These are phyloP conservation scores for Clitopilus hobsonii DNA, from an alignment of 768 basidiomycete species.

Conservation along the genomic window DNA sequence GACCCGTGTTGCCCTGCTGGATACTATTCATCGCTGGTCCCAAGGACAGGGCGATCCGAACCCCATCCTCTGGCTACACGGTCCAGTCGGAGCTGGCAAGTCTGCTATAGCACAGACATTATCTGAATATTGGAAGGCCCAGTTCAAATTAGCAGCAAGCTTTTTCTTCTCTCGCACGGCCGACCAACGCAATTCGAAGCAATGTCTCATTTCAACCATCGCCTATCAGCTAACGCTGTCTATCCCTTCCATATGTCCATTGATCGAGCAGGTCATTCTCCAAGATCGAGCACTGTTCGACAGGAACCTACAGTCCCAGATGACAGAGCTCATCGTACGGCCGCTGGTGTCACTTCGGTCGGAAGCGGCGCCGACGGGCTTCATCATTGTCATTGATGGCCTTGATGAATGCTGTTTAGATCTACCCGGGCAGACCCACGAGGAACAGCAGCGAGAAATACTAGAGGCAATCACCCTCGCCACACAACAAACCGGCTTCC, in stretches of 20 bases:
- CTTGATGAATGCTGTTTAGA: constrained; percentile 16
- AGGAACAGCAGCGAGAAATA: constrained; percentile 4
- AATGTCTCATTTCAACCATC: not conserved
- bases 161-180: not conserved
- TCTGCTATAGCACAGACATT: constrained; percentile 1
- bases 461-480: not conserved
- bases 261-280: not conserved
- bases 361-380: not conserved
- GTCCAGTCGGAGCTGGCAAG: constrained; percentile 16
- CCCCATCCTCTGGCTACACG: constrained; percentile 12
- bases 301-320: not conserved
- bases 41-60: not conserved
- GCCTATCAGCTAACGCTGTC: not conserved
- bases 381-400: not conserved
- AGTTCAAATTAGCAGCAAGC: not conserved
- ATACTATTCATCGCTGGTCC: constrained; percentile 7
- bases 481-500: not conserved
- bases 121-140: not conserved
- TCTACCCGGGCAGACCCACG: too few species aligned
- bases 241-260: not conserved
- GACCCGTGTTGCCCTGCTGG: constrained; percentile 8
- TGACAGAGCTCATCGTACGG: not conserved
- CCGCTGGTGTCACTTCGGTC: not conserved
- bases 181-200: not conserved
- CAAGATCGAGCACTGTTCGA: not conserved